Conservation (phyloP, 257 asterid species). For the Ocimum tenuiflorum region DNA sequence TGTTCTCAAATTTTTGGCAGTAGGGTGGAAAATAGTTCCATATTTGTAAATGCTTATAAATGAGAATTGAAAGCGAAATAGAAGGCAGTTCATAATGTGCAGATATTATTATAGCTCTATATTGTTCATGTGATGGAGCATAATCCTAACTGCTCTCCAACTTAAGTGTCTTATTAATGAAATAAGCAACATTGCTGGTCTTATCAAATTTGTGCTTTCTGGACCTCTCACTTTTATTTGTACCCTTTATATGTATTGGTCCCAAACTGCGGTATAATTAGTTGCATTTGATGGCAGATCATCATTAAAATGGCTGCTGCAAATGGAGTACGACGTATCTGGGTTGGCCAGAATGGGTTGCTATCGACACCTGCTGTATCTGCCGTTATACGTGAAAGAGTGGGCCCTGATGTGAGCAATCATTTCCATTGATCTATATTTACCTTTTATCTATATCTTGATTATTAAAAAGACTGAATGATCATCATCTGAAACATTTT, state of each 20-base stretch:
- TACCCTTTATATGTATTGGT: slow-evolving; percentile 11
- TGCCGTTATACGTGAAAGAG: slow-evolving; percentile 81
- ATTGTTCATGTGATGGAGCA: neutral
- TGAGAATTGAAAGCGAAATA: neutral
- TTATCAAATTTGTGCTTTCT: neutral
- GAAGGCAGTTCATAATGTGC: neutral
- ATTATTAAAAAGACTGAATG: neutral
- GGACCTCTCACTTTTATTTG: neutral
- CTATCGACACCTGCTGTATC: slow-evolving; percentile 96
- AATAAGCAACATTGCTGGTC: neutral
- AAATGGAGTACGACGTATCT: slow-evolving; percentile 85
- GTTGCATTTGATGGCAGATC: slow-evolving; percentile 43
- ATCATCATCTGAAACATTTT: slow-evolving; percentile 15
- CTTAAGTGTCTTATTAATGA: neutral
- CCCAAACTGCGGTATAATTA: slow-evolving; percentile 2
- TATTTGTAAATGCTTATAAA: neutral
- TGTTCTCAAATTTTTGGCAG: neutral
- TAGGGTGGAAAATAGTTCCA: neutral
- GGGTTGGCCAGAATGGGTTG: slow-evolving; percentile 95
- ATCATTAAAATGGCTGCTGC: slow-evolving; percentile 95
- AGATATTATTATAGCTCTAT: neutral
- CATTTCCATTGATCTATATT: slow-evolving; percentile 16
- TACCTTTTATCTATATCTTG: neutral
- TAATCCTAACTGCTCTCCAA: neutral
- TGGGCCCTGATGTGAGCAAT: slow-evolving; percentile 65